These are phyloP conservation scores for Ricinus communis DNA, from an alignment of 345 rosid genomes.

Conservation along the genomic window DNA sequence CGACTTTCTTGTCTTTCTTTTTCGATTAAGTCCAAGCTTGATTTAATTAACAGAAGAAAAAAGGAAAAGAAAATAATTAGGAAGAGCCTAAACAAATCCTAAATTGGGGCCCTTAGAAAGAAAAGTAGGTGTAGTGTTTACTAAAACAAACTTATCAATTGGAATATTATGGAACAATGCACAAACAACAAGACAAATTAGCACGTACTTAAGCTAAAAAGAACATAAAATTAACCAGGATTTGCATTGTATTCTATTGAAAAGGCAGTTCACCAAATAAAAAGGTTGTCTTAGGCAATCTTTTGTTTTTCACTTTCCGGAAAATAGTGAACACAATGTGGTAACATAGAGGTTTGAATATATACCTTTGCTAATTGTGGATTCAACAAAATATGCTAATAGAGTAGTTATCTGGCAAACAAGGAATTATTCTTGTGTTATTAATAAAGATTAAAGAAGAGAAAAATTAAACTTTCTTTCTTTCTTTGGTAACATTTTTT, in stretches of 20 bases:
- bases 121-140: conserved; percentile 26
- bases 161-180: conserved; percentile 29
- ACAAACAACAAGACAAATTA: conserved; percentile 58
- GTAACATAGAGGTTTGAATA: not conserved
- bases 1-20: conserved; percentile 35
- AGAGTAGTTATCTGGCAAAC: too few species aligned
- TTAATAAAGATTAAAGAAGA: not conserved
- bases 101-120: conserved; percentile 31
- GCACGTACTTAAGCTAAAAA: conserved; percentile 11
- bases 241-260: conserved; percentile 49
- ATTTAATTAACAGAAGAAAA: conserved; percentile 26
- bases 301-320: conserved; percentile 22
- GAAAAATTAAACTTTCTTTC: not conserved
- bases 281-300: conserved; percentile 35
- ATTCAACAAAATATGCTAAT: too few species aligned
- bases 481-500: not conserved
- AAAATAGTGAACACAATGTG: conserved; percentile 10
- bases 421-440: too few species aligned
- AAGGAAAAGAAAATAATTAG: conserved; percentile 31
- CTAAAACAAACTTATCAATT: conserved; percentile 18
- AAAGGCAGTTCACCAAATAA: conserved; percentile 38
- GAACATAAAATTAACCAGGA: conserved; percentile 18
- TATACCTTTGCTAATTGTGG: not conserved
- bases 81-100: conserved; percentile 37
- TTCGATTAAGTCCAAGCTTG: conserved; percentile 24